These are phyloP conservation scores for Candida germanica DNA, from an alignment of 805 yeast genomes.

Conservation along the genomic window DNA sequence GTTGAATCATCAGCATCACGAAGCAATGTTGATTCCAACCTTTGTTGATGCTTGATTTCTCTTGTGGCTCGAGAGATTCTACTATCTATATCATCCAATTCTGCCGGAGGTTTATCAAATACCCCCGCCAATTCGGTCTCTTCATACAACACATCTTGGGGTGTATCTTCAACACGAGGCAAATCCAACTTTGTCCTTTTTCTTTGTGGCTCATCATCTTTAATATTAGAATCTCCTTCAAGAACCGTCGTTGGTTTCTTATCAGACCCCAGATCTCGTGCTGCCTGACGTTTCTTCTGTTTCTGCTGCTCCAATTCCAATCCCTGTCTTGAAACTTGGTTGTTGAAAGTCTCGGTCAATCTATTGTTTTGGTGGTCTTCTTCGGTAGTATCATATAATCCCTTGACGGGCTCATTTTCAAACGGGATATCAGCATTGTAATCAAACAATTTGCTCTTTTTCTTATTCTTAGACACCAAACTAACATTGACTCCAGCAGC, in stretches of 20 bases:
- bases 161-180: slow-evolving; percentile 4
- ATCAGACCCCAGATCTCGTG: neutral
- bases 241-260: slow-evolving; percentile 1
- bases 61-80: slow-evolving; percentile 30
- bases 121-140: slow-evolving; percentile 17
- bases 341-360: slow-evolving; percentile 42
- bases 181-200: slow-evolving; percentile 15
- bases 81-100: slow-evolving; percentile 26
- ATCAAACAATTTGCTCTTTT: slow-evolving; percentile 63
- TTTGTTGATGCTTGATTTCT: slow-evolving; percentile 27
- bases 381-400: slow-evolving; percentile 63
- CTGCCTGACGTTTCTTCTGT: slow-evolving; percentile 14
- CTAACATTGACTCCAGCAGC: slow-evolving; percentile 67
- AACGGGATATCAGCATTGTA: slow-evolving; percentile 82
- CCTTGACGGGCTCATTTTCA: slow-evolving; percentile 65
- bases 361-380: slow-evolving; percentile 47
- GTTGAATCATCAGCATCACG: neutral
- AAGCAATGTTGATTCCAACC: slow-evolving; percentile 2
- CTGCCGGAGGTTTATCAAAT: slow-evolving; percentile 3
- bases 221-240: slow-evolving; percentile 3
- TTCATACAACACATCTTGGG: slow-evolving; percentile 13
- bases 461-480: slow-evolving; percentile 50
- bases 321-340: slow-evolving; percentile 43
- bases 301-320: slow-evolving; percentile 36
- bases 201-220: slow-evolving; percentile 13